Conservation (phyloP, 768 basidiomycete species). For the Mycena vulgaris region DNA sequence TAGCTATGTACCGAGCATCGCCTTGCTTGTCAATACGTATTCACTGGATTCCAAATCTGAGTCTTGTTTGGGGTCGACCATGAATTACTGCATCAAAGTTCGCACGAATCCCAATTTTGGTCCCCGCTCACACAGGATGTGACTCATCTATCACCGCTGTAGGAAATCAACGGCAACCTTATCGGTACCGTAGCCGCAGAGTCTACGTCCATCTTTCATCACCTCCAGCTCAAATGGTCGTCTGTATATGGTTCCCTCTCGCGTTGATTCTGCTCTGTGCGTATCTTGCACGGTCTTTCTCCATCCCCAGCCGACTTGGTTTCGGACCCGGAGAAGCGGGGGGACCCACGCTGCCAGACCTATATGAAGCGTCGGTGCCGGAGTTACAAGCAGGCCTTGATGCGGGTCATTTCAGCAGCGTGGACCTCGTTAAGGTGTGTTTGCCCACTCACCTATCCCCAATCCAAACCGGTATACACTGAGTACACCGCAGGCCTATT, state of each 20-base stretch:
- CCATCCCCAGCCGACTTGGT: not conserved
- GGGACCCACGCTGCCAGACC: slow-evolving; percentile 57
- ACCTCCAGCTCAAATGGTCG: slow-evolving; percentile 1
- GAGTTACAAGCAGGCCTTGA: slow-evolving; percentile 71
- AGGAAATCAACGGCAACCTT: slow-evolving; percentile 2
- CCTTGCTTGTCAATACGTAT: slow-evolving; percentile 15
- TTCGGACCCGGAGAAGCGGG: not conserved
- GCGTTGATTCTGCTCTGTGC: slow-evolving; percentile 15
- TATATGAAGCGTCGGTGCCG: slow-evolving; percentile 72
- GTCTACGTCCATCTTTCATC: not conserved
- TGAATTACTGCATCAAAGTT: slow-evolving; percentile 1
- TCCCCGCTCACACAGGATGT: slow-evolving; percentile 10
- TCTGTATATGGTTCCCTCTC: slow-evolving; percentile 15
- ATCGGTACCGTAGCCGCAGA: not conserved
- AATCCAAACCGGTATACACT: too few relatives aligned
- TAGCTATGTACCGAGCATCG: slow-evolving; percentile 4
- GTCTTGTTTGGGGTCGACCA: too few relatives aligned
- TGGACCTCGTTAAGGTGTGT: slow-evolving; percentile 73
- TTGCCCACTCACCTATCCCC: too few relatives aligned
- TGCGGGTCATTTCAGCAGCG: slow-evolving; percentile 67
- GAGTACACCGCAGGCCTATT: slow-evolving; percentile 64
- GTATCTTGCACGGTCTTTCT: slow-evolving; percentile 16
- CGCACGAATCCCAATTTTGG: slow-evolving; percentile 13
- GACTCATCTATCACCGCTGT: slow-evolving; percentile 14
- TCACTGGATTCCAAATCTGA: slow-evolving; percentile 12